Conservation (phyloP, 768 basidiomycete species). For the Chiua virens region DNA sequence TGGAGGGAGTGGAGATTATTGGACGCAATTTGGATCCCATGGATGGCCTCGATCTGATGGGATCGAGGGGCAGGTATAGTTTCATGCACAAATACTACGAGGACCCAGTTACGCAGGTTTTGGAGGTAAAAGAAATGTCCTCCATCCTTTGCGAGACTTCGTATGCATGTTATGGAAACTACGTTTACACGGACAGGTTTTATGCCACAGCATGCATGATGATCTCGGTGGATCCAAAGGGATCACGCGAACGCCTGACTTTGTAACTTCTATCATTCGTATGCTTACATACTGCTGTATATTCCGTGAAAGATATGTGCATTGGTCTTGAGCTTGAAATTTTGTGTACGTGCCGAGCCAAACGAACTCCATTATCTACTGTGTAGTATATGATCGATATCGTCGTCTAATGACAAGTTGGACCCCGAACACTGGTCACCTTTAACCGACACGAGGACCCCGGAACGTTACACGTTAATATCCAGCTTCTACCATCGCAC, state of each 20-base stretch:
- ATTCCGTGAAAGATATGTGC: no score
- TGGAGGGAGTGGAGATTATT: no score
- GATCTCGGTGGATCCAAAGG: neutral
- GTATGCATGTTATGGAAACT: neutral
- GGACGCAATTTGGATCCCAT: no score
- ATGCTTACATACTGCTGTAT: no score
- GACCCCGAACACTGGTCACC: slow-evolving; percentile 13
- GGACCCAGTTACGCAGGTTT: neutral
- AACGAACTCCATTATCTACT: no score
- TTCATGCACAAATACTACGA: neutral
- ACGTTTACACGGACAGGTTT: neutral
- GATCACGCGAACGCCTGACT: neutral
- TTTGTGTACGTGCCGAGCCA: no score
- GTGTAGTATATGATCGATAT: no score
- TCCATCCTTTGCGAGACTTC: neutral
- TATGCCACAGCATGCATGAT: neutral
- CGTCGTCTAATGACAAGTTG: no score
- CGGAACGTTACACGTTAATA: slow-evolving; percentile 19
- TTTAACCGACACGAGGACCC: slow-evolving; percentile 8
- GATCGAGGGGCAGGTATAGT: no score
- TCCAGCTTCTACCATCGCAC: slow-evolving; percentile 1
- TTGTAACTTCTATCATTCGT: neutral
- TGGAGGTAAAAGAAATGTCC: neutral
- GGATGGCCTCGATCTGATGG: no score
- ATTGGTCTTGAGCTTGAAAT: no score